These are phyloP conservation scores for Podospora sp. DNA, from an alignment of 495 filamentous ascomycete species.

Conservation along the genomic window DNA sequence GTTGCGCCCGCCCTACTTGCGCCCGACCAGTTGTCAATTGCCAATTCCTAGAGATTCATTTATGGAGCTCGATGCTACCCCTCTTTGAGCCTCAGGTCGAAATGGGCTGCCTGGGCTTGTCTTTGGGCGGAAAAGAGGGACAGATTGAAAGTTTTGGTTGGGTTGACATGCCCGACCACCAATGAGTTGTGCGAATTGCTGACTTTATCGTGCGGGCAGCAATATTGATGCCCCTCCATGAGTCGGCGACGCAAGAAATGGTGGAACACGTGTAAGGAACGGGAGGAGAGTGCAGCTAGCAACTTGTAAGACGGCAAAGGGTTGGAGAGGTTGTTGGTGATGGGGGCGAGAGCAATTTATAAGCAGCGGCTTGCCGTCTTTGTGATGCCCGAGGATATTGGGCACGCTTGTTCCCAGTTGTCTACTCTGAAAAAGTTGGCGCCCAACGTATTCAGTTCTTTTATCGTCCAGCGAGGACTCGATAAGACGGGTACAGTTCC, in stretches of 20 bases:
- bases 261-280: neutral
- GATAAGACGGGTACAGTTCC: no score
- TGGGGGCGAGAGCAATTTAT: neutral
- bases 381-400: no score
- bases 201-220: neutral
- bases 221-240: neutral
- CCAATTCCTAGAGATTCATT: conserved; percentile 10
- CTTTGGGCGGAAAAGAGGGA: neutral
- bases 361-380: neutral
- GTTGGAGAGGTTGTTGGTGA: neutral
- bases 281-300: neutral
- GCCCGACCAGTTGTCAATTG: conserved; percentile 10
- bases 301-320: neutral
- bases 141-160: neutral
- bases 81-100: neutral
- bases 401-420: no score
- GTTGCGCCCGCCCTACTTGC: conserved; percentile 6
- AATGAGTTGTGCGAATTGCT: neutral
- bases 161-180: neutral
- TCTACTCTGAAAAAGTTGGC: no score
- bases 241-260: neutral
- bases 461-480: no score
- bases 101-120: neutral
- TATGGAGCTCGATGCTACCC: neutral
- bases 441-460: no score